Percentiles rank a stretch among this genome's conserved stretches.
Conservation (phyloP, 2,329 filamentous ascomycete species). For the Aspergillus felis region DNA sequence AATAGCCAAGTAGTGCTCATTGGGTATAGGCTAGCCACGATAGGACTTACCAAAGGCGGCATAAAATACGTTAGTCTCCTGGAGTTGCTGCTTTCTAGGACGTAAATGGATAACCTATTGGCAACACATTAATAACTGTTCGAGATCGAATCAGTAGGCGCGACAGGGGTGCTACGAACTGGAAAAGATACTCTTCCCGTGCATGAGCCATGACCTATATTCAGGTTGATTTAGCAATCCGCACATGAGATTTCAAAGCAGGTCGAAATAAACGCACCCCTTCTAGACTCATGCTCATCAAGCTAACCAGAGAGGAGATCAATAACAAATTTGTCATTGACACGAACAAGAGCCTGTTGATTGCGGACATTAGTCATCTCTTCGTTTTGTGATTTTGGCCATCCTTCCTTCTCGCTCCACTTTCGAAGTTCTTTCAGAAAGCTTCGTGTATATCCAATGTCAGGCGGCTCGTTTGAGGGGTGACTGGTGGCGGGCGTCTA, state of each 20-base stretch:
- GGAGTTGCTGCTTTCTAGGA: conserved; percentile 45
- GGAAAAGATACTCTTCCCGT: conserved; percentile 59
- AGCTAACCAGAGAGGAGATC: conserved; percentile 56
- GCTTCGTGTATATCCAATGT: background rate
- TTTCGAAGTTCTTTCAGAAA: background rate
- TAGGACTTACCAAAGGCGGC: conserved; percentile 40
- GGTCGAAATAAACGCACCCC: conserved; percentile 35
- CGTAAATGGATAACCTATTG: conserved; percentile 40
- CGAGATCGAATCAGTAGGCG: background rate
- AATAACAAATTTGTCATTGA: conserved; percentile 59
- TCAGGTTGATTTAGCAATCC: conserved; percentile 7
- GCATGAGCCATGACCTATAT: conserved; percentile 57
- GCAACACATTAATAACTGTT: conserved; percentile 9
- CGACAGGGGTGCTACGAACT: conserved; percentile 37
- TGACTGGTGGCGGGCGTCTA: background rate
- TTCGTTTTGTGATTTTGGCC: background rate
- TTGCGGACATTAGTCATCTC: conserved; percentile 11
- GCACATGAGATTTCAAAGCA: background rate
- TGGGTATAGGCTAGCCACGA: background rate
- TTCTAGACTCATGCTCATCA: conserved; percentile 57
- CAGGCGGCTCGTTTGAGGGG: background rate
- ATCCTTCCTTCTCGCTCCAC: background rate
- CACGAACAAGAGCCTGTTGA: conserved; percentile 52
- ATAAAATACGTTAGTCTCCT: conserved; percentile 46
- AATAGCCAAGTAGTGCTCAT: conserved; percentile 4